Conservation (phyloP, 1,139 yeast species). For the Pichia sp. region DNA sequence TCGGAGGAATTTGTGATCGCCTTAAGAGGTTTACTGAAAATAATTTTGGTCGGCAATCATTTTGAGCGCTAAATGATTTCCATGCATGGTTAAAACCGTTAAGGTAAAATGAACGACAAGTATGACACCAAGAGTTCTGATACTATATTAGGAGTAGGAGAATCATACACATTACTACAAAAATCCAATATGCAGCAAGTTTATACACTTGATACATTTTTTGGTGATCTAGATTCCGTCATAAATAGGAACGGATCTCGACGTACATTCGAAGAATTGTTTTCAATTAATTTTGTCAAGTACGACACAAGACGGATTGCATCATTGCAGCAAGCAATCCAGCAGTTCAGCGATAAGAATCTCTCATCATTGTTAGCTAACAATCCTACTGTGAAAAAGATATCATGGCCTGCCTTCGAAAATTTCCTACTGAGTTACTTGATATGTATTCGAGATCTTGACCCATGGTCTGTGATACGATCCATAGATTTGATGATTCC, state of each 20-base stretch:
- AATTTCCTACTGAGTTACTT: conserved; percentile 50
- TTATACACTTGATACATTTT: conserved; percentile 10
- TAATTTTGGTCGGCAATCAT: neutral
- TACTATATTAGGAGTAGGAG: no score
- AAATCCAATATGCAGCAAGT: neutral
- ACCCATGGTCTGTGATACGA: conserved; percentile 53
- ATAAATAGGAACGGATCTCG: conserved; percentile 15
- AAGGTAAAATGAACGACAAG: no score
- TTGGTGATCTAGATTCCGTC: conserved; percentile 5
- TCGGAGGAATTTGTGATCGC: neutral
- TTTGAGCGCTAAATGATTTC: neutral
- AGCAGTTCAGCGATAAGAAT: conserved; percentile 18
- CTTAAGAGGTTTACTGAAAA: neutral
- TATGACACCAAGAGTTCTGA: no score
- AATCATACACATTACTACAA: neutral
- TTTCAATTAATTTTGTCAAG: conserved; percentile 14
- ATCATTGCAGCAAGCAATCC: conserved; percentile 24
- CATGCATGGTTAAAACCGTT: no score
- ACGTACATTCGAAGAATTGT: conserved; percentile 15
- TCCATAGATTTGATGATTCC: conserved; percentile 59
- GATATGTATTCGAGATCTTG: conserved; percentile 47
- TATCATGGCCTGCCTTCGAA: conserved; percentile 53
- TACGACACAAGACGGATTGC: conserved; percentile 21
- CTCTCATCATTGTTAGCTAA: conserved; percentile 33
- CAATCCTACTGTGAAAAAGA: conserved; percentile 35